Percentiles rank a stretch among this genome's conserved stretches.
Evolutionary conservation across 345 rosid species (phyloP).

Genomic region (Dimocarpus longan): DNA sequence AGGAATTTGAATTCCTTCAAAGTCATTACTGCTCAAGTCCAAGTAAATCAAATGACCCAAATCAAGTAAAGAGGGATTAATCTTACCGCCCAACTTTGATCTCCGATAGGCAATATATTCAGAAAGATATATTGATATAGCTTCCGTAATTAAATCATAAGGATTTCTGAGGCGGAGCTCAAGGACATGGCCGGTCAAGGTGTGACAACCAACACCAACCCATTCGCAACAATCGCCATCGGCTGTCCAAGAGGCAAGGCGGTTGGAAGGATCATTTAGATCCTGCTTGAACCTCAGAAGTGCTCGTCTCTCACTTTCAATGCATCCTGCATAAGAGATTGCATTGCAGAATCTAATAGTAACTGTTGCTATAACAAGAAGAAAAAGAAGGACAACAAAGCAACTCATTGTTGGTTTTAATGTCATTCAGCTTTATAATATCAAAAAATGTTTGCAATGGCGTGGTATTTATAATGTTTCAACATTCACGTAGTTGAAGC

Average conservation of each 20-base stretch:
- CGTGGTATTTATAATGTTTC: too few relatives aligned
- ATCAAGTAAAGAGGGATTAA: neutral
- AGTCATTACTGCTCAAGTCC: neutral
- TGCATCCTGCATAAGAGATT: neutral
- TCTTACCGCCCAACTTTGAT: neutral
- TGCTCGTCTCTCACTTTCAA: neutral
- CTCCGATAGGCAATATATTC: rapidly evolving
- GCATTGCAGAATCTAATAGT: neutral
- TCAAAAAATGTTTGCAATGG: neutral
- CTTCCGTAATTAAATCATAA: neutral
- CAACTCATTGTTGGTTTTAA: neutral
- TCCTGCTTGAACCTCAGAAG: conserved; percentile 3
- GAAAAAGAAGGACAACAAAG: neutral
- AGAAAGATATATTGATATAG: too few relatives aligned
- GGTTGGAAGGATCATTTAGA: neutral
- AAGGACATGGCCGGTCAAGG: neutral
- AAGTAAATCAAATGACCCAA: neutral
- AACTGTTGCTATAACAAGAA: neutral
- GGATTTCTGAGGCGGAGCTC: neutral
- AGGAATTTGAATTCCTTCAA: neutral
- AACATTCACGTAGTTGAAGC: too few relatives aligned
- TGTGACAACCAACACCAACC: neutral
- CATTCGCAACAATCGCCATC: neutral
- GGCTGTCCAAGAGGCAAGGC: neutral
- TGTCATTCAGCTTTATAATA: neutral